A percentile compares a stretch with the other conserved stretches of the same genome.
These are phyloP conservation scores for Thozetella sp. DNA, from an alignment of 495 filamentous ascomycete genomes.

Conservation along the genomic window DNA sequence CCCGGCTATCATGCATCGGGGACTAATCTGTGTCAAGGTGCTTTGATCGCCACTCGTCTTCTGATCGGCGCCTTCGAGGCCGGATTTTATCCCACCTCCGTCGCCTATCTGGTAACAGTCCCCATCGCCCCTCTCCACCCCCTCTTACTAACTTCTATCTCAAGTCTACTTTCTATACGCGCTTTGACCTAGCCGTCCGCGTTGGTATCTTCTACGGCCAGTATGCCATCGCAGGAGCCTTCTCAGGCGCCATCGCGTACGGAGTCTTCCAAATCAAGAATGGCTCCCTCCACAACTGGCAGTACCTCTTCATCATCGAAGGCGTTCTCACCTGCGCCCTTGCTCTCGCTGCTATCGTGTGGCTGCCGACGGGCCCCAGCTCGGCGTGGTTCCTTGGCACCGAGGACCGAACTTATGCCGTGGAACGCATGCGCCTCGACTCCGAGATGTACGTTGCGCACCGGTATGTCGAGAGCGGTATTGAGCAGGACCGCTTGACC, in stretches of 20 bases:
- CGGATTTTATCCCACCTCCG: conserved; percentile 55
- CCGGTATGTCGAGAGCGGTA: conserved; percentile 12
- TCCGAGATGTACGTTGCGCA: conserved; percentile 16
- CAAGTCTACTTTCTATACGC: conserved; percentile 47
- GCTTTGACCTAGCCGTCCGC: conserved; percentile 54
- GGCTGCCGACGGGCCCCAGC: conserved; percentile 49
- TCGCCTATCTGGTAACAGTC: conserved; percentile 45
- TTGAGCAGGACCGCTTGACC: conserved; percentile 29
- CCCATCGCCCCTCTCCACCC: not conserved
- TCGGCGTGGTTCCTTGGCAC: conserved; percentile 56
- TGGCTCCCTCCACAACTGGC: conserved; percentile 45
- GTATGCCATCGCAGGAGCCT: conserved; percentile 58
- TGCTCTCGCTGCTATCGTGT: conserved; percentile 47
- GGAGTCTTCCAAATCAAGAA: conserved; percentile 25
- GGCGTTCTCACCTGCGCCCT: conserved; percentile 46
- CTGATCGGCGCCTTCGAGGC: conserved; percentile 32
- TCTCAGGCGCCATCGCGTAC: conserved; percentile 42
- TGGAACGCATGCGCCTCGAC: conserved; percentile 31
- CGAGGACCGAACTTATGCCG: conserved; percentile 45
- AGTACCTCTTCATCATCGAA: conserved; percentile 60
- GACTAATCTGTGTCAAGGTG: not conserved
- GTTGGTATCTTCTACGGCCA: conserved; percentile 59
- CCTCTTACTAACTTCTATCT: not conserved
- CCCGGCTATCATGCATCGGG: not conserved
- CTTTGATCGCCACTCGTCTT: conserved; percentile 17